Evolutionary conservation across 768 basidiomycete species (phyloP), one percentile per base, ranked within the genome.

Genomic region (Leccinum disarticulatum): DNA sequence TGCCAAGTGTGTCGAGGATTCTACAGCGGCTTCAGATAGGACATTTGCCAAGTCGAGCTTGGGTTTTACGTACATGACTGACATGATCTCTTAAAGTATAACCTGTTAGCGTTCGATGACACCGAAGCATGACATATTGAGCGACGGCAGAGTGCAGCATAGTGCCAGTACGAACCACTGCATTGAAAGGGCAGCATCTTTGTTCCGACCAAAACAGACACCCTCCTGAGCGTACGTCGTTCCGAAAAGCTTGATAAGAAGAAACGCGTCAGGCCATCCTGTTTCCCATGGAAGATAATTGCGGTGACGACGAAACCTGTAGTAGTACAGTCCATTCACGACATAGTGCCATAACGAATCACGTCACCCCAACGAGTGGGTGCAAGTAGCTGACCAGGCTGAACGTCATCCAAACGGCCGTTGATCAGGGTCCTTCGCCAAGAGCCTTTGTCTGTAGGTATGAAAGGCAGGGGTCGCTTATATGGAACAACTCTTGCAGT

Each of bases 301-400:
- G 56, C 61, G 36, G 56, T 9, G 22, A 54, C 38, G 25, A 57
- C 56, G 28, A 47, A 49, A 33, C 60, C 56, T 61, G 38, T 49
- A 19, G 14, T 6, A 55, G 19, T 4, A 33, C 19, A 10, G n/a
- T n/a, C 28, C 56, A n/a, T 51, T 30, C 22, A 11, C 4, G 17
- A 51, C 10, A 14, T 11, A 4, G 10, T 31, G 31, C 46, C 27
- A 51, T 11, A 28, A 51, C 17, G 19, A 6, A 30, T 17, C 7
- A 51, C 9, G 6, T 51, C 14, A 30, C 49, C 59, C 58, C 62
- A 61, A 33, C 55, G 57, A 41, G 38, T 41, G 38, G 5, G 17
- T 14, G 17, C 38, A 41, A n/a, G 38, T 41, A 41, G 38, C 17
- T 41, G 38, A 41, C 17, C 17, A 41, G 38, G 17, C 17, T 41